Base-by-base conservation (phyloP, 2,329 filamentous ascomycete species). In the Verticillium alfalfae region DNA sequence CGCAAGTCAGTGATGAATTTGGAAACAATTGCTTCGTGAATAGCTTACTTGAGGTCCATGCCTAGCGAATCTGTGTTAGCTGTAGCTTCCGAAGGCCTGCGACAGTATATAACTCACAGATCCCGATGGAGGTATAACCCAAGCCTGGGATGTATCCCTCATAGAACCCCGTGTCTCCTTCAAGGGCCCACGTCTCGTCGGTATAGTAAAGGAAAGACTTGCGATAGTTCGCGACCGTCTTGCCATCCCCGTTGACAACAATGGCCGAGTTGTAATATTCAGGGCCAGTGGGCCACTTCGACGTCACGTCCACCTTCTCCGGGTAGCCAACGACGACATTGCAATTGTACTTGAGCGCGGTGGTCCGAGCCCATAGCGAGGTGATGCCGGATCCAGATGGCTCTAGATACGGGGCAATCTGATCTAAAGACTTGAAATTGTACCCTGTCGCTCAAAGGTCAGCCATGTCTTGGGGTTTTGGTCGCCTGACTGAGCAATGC, bases 301-400 rank as follows among this genome's bases (percentile, higher is more conserved):
- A 58, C 0, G 76, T 70, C 0, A 82, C 68, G 58, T 88, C 85
- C 0, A 83, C 83, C 67, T 83, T 85, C 62, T 95, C 91, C 0
- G 91, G 91, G 61, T 94, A 95, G 0, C 91, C 91, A 1, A 86
- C 85, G 0, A 84, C 83, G 0, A 94, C 89, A 58, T 81, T 76
- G 68, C 90, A 93, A 63, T 87, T 79, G 68, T 89, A 80, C 66
- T 86, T 87, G 26, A 85, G 76, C 0, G 91, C 91, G 0, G 81
- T 84, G 0, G 82, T 85, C 39, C 85, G 79, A 0, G 90, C 90
- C 91, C 91, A 95, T 22, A 88, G 73, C 0, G 90, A 87, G 7
- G 82, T 87, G 60, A 89, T 85, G 0, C 91, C 91, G 0, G 84
- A 78, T 5, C 84, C 82, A 0, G 84, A 84, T 0, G 80, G 83